Evolutionary conservation across 495 filamentous ascomycete species (phyloP), one percentile per base, ranked within the genome.

Genomic region (Hypoxylon subgilvum): DNA sequence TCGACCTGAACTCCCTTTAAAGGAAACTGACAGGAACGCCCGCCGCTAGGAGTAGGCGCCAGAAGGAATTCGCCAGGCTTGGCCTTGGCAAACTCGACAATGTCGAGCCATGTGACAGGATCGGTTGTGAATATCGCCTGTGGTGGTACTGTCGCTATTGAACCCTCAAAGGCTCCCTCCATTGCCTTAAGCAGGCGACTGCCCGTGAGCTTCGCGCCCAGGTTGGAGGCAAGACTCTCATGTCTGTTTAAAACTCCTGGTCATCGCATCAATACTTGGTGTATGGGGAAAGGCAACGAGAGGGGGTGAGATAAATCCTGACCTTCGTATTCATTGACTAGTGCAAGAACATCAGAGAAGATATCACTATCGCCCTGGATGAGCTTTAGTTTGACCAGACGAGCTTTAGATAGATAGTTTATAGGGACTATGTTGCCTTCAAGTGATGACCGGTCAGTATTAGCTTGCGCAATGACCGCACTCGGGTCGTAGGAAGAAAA

Each of bases 161-260:
- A 83, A 0, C 88, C 90, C 54, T 94, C 91, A 61, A 96, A 95
- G 8, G 92, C 75, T 30, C 89, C 82, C 72, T 95, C 90, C 70
- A 95, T 91, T 27, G 89, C 86, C 72, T 91, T 89, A 48, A 94
- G 84, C 45, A 95, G 75, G 31, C 92, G 89, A 27, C 90, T 89
- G 5, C 88, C 90, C 8, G 91, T 79, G 10, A 91, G 88, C 48
- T 90, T 87, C 35, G 90, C 90, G 65, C 91, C 91, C 13, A 96
- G 79, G 65, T 92, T 94, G 43, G 86, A 84, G 35, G 91, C 90
- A 48, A 96, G 84, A 63, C 87, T 91, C 72, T 96, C 91, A 68
- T 92, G 88, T 27, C 90, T 84, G 54, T 90, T 87, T 16, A 96
- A 77, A 14, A 95, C 88, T 36, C 87, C 90, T 78, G 31, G 10